These are phyloP conservation scores for Aegilops bicornis DNA, from an alignment of 176 grass and related monocot species.

Conservation along the genomic window DNA sequence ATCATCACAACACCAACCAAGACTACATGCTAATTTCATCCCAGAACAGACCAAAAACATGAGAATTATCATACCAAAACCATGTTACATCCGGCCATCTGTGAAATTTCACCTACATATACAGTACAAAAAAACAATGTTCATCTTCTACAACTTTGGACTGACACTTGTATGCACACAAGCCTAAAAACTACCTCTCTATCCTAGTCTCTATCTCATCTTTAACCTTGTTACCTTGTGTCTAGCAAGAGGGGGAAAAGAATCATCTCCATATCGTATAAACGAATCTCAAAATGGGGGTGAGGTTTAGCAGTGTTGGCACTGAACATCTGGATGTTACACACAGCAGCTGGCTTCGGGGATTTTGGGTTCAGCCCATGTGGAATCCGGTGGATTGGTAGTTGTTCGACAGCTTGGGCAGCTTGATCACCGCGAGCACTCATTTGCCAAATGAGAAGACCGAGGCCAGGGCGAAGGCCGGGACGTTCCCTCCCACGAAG, in stretches of 20 bases:
- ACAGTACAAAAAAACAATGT: neutral
- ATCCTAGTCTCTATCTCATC: slow-evolving; percentile 11
- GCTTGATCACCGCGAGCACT: slow-evolving; percentile 68
- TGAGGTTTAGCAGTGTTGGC: too few species aligned
- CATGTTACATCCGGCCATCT: neutral
- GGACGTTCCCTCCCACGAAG: slow-evolving; percentile 89
- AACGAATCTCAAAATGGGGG: slow-evolving; percentile 38
- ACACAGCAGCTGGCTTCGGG: neutral
- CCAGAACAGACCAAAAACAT: too few species aligned
- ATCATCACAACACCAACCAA: too few species aligned
- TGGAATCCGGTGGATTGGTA: slow-evolving; percentile 81
- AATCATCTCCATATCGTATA: slow-evolving; percentile 48
- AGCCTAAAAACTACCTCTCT: slow-evolving; percentile 39
- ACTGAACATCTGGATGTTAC: neutral
- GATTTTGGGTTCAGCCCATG: slow-evolving; percentile 60
- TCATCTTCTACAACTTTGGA: slow-evolving; percentile 36
- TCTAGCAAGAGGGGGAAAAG: slow-evolving; percentile 17
- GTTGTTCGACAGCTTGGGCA: slow-evolving; percentile 74
- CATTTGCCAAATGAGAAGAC: slow-evolving; percentile 66
- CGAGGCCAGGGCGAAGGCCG: slow-evolving; percentile 82
- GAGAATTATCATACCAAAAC: neutral
- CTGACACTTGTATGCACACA: slow-evolving; percentile 36
- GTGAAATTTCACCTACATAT: slow-evolving; percentile 34
- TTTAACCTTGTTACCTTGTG: slow-evolving; percentile 15
- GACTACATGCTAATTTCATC: too few species aligned